Base-by-base conservation (phyloP, 2,329 filamentous ascomycete species). In the Pezizomycotina sp. region DNA sequence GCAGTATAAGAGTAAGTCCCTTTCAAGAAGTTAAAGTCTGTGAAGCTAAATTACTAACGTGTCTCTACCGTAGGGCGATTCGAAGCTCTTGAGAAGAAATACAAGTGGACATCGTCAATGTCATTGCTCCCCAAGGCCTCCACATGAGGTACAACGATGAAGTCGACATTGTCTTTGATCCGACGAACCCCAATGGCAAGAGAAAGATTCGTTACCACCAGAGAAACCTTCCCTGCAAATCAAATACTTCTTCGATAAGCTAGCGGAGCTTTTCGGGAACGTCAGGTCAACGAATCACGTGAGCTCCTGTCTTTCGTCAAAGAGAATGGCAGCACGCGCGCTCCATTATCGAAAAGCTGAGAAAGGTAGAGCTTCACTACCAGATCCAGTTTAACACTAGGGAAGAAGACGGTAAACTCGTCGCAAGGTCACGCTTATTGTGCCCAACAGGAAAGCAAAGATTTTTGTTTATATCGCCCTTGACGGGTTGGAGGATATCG, bases 101-200 rank as follows among this genome's bases (percentile, higher is more conserved):
- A 74, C 50, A 75, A 76, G 35, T 89, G 80, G 80, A 65, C 68
- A 18, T 73, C 86, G 43, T 72, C 67, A 2, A 70, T 75, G 12
- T 66, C 75, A 14, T 61, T 66, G 1, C 68, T 65, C 12, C 68
- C 66, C 2, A 68, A 61, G 2, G 57, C 83, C n/a, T 80, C 77
- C 0, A 74, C n/a, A n/a, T 86, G 69, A 70, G 69, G 3, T 83
- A 83, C 58, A 64, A 62, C 47, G 69, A 69, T 23, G 74, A 81
- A 47, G 68, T 86, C 24, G 72, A 82, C 52, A 65, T 86, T 6
- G 71, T 74, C 36, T 77, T 86, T 51, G 72, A 82, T 50, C 55
- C 6, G 51, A 55, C 15, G 54, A 56, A 28, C 35, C 14, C 21
- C n/a, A 12, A 3, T 14, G 28, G 4, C n/a, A 31, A n/a, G n/a